Evolutionary conservation across 2,329 filamentous ascomycete genomes (phyloP), one percentile per base, ranked within the genome.

Genomic region (Fonsecaea erecta): DNA sequence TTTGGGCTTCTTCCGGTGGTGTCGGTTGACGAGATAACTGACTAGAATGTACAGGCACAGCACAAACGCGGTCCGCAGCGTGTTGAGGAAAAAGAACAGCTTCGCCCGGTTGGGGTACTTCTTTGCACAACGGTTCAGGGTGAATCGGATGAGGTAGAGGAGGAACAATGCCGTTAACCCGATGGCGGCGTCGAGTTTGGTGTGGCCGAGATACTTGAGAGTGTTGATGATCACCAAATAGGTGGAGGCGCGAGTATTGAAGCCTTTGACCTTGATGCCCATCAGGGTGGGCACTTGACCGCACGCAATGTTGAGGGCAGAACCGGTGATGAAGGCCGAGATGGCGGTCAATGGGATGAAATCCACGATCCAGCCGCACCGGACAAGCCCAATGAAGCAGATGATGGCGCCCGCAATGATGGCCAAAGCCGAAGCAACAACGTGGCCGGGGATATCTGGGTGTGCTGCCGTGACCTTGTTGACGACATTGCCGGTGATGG

Each of bases 271-370:
- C 1, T 83, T 83, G 74, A 97, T 88, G 6, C 95, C 95, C 80
- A 99, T 85, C 76, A 98, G 80, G 1, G 85, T 84, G 1, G 91
- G 90, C 4, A 97, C 83, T 77, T 99, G 95, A 35, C 95, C 93
- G 26, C 87, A 85, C 16, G 86, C 88, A 74, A 99, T 98, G 73
- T 86, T 96, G 77, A 99, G 85, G 60, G 94, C 93, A 4, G 94
- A 97, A 1, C 94, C 94, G 0, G 95, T 98, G 91, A 98, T 97
- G 81, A 97, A 98, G 2, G 95, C 93, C 0, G 91, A 93, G 60
- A 98, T 91, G 0, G 93, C 91, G 1, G 92, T 89, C 62, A 97
- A 86, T 1, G 95, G 91, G 72, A 98, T 97, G 73, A 97, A 86
- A 71, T 98, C 93, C 54, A 97, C 93, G 57, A 98, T 88, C 87